phyloP scores from a whole-genome alignment of 257 asterid species.

The Solanum virginianum region DNA sequence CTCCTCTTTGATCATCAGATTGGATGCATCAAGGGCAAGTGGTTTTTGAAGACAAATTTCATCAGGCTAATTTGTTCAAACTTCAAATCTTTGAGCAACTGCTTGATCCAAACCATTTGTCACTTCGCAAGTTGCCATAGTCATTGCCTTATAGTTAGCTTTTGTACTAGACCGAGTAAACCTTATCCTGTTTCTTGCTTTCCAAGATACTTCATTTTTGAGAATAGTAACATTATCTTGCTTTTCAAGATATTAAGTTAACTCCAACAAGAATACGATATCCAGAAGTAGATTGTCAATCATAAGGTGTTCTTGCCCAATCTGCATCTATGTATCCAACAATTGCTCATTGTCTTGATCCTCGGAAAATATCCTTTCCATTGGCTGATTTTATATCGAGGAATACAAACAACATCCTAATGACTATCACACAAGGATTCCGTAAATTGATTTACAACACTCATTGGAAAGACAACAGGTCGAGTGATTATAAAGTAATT shows the following conservation, averaged over 20 bases:
- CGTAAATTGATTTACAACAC: no score
- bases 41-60: neutral
- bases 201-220: neutral
- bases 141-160: neutral
- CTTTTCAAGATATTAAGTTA: neutral
- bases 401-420: no score
- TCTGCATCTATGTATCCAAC: no score
- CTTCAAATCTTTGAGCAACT: neutral
- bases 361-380: no score
- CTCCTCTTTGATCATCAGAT: neutral
- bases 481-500: no score
- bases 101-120: neutral
- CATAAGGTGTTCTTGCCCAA: no score
- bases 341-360: no score
- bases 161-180: neutral
- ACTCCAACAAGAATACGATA: neutral
- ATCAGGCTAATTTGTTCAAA: neutral
- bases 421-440: no score
- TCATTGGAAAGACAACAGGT: no score
- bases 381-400: no score
- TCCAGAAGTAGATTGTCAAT: neutral
- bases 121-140: neutral
- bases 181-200: neutral
- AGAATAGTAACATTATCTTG: neutral
- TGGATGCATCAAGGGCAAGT: neutral